Evolutionary conservation across 306 rosid genomes (phyloP).

Genomic region (Rosa persica): DNA sequence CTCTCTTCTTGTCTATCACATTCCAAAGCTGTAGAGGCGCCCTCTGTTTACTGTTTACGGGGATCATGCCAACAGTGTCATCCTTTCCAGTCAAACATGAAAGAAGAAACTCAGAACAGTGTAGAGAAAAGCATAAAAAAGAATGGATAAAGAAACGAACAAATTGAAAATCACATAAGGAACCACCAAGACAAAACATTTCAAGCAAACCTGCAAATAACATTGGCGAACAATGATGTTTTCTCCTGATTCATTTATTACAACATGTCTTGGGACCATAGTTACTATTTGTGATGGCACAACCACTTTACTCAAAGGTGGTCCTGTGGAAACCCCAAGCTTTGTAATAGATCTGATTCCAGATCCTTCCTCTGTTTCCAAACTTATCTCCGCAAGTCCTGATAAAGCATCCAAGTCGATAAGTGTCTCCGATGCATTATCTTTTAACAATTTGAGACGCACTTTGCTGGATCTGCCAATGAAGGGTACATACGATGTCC

Average conservation of each 20-base stretch:
- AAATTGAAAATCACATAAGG: conserved; percentile 16
- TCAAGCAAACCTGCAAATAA: conserved; percentile 67
- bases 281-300: conserved; percentile 80
- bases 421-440: conserved; percentile 61
- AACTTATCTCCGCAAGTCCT: conserved; percentile 83
- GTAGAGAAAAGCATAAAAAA: neutral
- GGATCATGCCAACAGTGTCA: conserved; percentile 54
- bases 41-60: conserved; percentile 59
- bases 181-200: neutral
- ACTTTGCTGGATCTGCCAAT: conserved; percentile 69
- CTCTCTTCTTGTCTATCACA: conserved; percentile 54
- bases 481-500: conserved; percentile 21
- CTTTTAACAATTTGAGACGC: conserved; percentile 57
- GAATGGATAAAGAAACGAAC: neutral
- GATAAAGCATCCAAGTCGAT: conserved; percentile 85
- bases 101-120: neutral
- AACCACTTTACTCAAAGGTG: conserved; percentile 47
- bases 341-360: conserved; percentile 61
- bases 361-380: conserved; percentile 54
- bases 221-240: conserved; percentile 67
- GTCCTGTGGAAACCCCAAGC: conserved; percentile 83
- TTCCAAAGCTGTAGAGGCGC: conserved; percentile 57
- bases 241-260: conserved; percentile 72
- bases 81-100: conserved; percentile 48
- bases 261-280: conserved; percentile 84